Evolutionary conservation across 106 monocot species (phyloP).

Genomic region (Gastrodia elata): DNA sequence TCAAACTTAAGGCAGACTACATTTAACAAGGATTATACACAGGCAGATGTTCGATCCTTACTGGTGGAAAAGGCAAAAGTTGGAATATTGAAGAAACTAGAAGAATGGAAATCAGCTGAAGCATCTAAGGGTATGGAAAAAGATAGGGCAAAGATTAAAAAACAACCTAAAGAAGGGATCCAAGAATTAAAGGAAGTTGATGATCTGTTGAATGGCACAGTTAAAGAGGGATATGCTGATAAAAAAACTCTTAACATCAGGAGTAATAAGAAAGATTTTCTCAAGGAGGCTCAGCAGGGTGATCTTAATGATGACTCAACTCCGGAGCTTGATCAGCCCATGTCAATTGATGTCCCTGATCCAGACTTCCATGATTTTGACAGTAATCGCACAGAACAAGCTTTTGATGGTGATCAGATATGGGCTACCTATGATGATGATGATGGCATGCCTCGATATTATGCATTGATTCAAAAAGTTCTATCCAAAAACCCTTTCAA

Average conservation of each 20-base stretch:
- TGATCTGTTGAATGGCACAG: conserved; percentile 9
- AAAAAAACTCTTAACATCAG: neutral
- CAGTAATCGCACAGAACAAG: conserved; percentile 41
- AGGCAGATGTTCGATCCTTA: conserved; percentile 8
- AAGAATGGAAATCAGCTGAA: conserved; percentile 14
- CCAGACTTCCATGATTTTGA: conserved; percentile 72
- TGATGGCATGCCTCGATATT: conserved; percentile 68
- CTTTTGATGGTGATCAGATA: conserved; percentile 40
- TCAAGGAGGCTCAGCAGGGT: conserved; percentile 4
- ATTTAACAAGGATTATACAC: conserved; percentile 11
- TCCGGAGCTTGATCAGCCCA: conserved; percentile 9
- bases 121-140: conserved; percentile 16
- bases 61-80: conserved; percentile 17
- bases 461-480: conserved; percentile 60
- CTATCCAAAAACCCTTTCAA: conserved; percentile 50
- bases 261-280: conserved; percentile 10
- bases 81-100: conserved; percentile 16
- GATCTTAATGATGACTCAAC: conserved; percentile 12
- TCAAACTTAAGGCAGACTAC: neutral
- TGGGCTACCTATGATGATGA: conserved; percentile 71
- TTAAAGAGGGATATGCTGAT: neutral
- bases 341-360: conserved; percentile 57
- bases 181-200: neutral
- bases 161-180: conserved; percentile 11
- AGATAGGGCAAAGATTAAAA: conserved; percentile 11